Percentiles rank a stretch among this genome's conserved stretches.
Conservation (phyloP, 169 alveolate species). For the Plasmodium yoelii region DNA sequence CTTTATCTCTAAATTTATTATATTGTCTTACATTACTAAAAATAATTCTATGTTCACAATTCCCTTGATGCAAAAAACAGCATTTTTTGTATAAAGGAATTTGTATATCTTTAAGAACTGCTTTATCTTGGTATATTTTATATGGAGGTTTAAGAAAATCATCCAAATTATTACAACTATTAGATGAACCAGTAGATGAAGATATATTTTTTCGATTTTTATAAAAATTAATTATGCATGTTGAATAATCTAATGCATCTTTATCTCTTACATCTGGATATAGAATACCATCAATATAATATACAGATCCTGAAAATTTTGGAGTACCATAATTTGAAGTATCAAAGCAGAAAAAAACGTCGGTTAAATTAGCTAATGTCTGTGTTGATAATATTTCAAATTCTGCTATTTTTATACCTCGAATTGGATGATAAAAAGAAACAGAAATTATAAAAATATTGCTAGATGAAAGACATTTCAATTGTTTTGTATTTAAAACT, state of each 20-base stretch:
- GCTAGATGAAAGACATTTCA: background rate
- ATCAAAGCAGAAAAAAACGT: conserved; percentile 84
- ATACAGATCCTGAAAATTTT: conserved; percentile 84
- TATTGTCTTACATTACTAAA: conserved; percentile 81
- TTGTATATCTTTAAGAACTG: conserved; percentile 79
- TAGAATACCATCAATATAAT: conserved; percentile 86
- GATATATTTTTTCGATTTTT: conserved; percentile 9
- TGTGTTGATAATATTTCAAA: conserved; percentile 86
- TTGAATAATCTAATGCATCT: conserved; percentile 79
- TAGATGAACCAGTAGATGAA: too few species aligned
- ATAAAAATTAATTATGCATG: conserved; percentile 51
- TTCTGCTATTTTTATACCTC: conserved; percentile 88
- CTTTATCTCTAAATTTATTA: conserved; percentile 48
- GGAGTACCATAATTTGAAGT: conserved; percentile 78
- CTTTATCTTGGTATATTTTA: conserved; percentile 80
- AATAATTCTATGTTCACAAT: conserved; percentile 89
- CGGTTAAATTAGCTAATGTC: conserved; percentile 84
- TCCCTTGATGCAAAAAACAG: conserved; percentile 88
- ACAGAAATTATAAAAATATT: conserved; percentile 76
- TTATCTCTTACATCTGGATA: conserved; percentile 83
- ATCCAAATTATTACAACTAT: background rate
- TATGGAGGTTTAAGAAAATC: conserved; percentile 77
- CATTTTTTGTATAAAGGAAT: conserved; percentile 85
- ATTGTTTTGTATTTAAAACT: background rate
- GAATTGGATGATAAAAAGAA: conserved; percentile 85